Base-by-base conservation (phyloP, 176 grass and related monocot genomes). In the Areca catechu region DNA sequence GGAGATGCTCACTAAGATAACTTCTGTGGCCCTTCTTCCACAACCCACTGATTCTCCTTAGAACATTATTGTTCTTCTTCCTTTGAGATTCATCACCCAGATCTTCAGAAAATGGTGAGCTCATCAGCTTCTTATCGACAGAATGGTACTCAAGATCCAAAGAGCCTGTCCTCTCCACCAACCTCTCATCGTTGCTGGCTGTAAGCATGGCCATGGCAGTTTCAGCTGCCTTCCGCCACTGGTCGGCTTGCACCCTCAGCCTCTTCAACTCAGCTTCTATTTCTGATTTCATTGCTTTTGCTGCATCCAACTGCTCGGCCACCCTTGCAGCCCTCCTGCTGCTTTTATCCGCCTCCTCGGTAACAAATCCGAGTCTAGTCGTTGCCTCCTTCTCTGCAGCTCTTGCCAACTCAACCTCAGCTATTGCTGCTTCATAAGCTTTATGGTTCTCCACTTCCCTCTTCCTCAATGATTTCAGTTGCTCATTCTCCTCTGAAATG, bases 141-240 rank as follows among this genome's bases (percentile, higher is more conserved):
- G 57, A 58, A 55, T 70, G 68, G 5, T 49, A 60, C 54, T 81
- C 69, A 20, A 54, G 55, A 68, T 80, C 69, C 3, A 69, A 69
- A 22, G 82, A 80, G 16, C 83, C 76, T 58, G 67, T 74, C 16
- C 82, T 80, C 20, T 95, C 79, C 54, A 95, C 53, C 22, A 86
- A 61, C 70, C 77, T 85, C 27, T 82, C 85, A 70, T 95, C 89
- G 29, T 20, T 89, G 48, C 82, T 76, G 7, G 80, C 86, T 5
- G 88, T 89, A 53, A 93, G 84, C 76, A 98, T 48, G 19, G 84
- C 68, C 75, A 93, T 89, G 6, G 94, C 94, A 0, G 88, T 81
- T 67, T 98, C 94, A 15, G 94, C 94, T 7, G 94, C 94, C 60
- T 98, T 98, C 61, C 82, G 71, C 94, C 94, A 98, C 61, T 98